phyloP scores from a whole-genome alignment of 2,329 filamentous ascomycete genomes.

The Pestalotiopsis sp. region DNA sequence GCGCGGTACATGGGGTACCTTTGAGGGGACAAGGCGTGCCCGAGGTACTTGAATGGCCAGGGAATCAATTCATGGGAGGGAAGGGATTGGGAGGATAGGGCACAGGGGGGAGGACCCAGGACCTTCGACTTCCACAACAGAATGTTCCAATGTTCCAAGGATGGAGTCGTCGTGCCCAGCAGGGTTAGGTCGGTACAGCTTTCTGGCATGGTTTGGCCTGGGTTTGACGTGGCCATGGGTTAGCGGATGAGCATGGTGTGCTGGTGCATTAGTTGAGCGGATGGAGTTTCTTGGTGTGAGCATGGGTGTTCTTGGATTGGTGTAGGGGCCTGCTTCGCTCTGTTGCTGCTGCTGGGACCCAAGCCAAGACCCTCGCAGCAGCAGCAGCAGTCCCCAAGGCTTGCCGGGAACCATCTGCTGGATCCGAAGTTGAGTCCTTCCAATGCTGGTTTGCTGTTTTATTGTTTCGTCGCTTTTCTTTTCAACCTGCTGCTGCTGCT shows the following conservation, averaged over 20 bases:
- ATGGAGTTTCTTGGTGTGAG: background rate
- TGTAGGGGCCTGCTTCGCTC: background rate
- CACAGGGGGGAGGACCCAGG: background rate
- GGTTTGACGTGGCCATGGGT: background rate
- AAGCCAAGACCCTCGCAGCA: background rate
- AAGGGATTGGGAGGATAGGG: background rate
- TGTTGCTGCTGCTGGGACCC: background rate
- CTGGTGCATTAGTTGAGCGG: background rate
- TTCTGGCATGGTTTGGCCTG: background rate
- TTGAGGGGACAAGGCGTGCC: slow-evolving; percentile 7
- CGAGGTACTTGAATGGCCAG: background rate
- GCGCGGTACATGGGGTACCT: slow-evolving; percentile 6
- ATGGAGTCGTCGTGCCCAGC: background rate
- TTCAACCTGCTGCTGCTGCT: background rate
- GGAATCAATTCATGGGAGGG: background rate
- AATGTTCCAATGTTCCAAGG: background rate
- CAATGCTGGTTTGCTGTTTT: background rate
- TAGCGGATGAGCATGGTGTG: background rate
- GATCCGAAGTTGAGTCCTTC: background rate
- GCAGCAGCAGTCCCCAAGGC: background rate
- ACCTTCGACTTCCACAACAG: background rate
- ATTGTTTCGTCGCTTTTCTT: background rate
- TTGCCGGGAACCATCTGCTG: background rate
- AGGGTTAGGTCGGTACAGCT: background rate
- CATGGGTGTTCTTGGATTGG: background rate